Conservation (phyloP, 805 yeast genomes). For the Hanseniaspora mollemarum region DNA sequence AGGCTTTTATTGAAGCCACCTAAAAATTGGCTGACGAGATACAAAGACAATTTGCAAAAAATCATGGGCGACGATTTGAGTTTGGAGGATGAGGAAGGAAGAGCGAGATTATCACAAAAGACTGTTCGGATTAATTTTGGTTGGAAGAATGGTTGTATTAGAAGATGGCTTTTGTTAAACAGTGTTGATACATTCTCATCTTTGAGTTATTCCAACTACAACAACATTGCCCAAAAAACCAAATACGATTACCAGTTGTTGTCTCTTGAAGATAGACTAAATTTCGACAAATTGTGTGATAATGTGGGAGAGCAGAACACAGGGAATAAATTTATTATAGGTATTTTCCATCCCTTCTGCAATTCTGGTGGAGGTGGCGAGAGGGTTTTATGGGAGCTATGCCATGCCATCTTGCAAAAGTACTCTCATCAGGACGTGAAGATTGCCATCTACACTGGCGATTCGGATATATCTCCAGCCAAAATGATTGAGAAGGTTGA, state of each 20-base stretch:
- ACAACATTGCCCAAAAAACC: neutral
- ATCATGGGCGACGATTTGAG: neutral
- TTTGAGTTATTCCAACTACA: slow-evolving; percentile 13
- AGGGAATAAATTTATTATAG: slow-evolving; percentile 30
- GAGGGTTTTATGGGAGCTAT: slow-evolving; percentile 90
- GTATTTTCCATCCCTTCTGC: slow-evolving; percentile 91
- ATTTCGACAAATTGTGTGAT: slow-evolving; percentile 5
- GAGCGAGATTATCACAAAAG: neutral
- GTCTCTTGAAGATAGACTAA: slow-evolving; percentile 9
- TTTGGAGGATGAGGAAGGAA: neutral
- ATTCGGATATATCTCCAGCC: slow-evolving; percentile 37
- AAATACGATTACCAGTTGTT: slow-evolving; percentile 9
- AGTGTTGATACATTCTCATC: slow-evolving; percentile 7
- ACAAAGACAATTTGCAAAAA: slow-evolving; percentile 6
- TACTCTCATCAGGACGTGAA: slow-evolving; percentile 37
- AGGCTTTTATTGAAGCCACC: slow-evolving; percentile 14
- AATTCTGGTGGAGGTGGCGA: slow-evolving; percentile 99
- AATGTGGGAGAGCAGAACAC: slow-evolving; percentile 5
- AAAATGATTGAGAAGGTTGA: slow-evolving; percentile 43
- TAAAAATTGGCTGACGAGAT: slow-evolving; percentile 13
- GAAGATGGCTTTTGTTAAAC: slow-evolving; percentile 16
- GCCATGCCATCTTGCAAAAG: slow-evolving; percentile 49
- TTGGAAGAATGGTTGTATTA: slow-evolving; percentile 14
- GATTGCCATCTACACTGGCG: slow-evolving; percentile 54
- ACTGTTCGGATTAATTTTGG: slow-evolving; percentile 16